Percentiles rank a stretch among this genome's conserved stretches.
These are phyloP conservation scores for Blastomyces parvus DNA, from an alignment of 2,329 filamentous ascomycete species.

Conservation along the genomic window DNA sequence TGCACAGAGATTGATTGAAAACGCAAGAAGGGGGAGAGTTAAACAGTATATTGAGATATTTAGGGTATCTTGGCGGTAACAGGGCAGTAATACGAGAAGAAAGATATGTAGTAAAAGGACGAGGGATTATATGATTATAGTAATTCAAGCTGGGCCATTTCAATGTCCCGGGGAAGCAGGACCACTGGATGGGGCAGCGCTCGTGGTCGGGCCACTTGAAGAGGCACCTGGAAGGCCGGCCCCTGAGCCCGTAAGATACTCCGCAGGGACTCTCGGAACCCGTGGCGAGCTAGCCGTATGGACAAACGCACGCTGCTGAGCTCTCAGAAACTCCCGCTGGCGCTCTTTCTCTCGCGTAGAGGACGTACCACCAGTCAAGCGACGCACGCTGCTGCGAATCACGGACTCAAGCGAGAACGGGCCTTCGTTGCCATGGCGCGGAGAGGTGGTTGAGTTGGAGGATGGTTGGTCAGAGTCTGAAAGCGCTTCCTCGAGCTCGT, in stretches of 20 bases:
- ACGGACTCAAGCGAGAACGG: conserved; percentile 38
- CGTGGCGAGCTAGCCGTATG: conserved; percentile 29
- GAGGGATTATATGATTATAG: not conserved
- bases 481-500: conserved; percentile 66
- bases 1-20: not conserved
- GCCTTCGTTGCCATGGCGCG: conserved; percentile 31
- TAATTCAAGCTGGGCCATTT: not conserved
- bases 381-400: conserved; percentile 39
- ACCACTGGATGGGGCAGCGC: conserved; percentile 5
- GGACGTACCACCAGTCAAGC: conserved; percentile 37
- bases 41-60: not conserved
- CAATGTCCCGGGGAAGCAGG: conserved; percentile 9
- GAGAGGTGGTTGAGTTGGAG: conserved; percentile 18
- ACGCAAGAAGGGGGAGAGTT: not conserved
- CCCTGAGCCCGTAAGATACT: conserved; percentile 32
- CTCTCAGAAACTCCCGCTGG: conserved; percentile 35
- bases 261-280: conserved; percentile 41
- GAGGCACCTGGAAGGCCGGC: conserved; percentile 2
- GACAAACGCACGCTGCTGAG: conserved; percentile 35
- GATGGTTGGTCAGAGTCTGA: conserved; percentile 58
- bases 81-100: not conserved
- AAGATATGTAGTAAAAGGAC: not conserved
- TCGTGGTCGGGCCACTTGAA: conserved; percentile 1
- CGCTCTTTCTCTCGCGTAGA: conserved; percentile 36
- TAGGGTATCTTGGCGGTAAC: not conserved